Conservation (phyloP, 805 yeast species). For the Metschnikowia gruessii region DNA sequence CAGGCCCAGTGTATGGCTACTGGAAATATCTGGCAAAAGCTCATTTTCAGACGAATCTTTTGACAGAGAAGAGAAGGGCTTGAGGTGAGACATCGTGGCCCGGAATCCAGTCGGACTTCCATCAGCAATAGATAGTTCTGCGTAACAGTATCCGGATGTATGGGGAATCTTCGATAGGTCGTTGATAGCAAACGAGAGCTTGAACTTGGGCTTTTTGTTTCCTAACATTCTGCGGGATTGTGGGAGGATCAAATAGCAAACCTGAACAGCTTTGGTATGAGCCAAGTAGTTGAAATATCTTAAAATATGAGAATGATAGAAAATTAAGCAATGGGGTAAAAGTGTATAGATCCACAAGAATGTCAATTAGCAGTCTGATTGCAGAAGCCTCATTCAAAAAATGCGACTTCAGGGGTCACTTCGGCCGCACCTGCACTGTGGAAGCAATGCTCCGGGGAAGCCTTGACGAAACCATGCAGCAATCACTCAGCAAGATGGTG, state of each 20-base stretch:
- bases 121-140: slow-evolving; percentile 62
- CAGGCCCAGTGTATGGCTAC: background rate
- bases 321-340: too few species aligned
- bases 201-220: slow-evolving; percentile 56
- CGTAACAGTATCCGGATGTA: slow-evolving; percentile 61
- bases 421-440: too few species aligned
- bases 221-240: slow-evolving; percentile 6
- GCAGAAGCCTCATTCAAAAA: too few species aligned
- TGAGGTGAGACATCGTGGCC: slow-evolving; percentile 14
- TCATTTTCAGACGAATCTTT: background rate
- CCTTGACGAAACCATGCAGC: too few species aligned
- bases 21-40: background rate
- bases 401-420: too few species aligned
- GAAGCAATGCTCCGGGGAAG: too few species aligned
- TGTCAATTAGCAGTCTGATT: too few species aligned
- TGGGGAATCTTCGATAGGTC: slow-evolving; percentile 87
- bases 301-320: too few species aligned
- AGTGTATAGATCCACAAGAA: too few species aligned
- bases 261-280: background rate
- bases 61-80: slow-evolving; percentile 15
- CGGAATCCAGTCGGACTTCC: slow-evolving; percentile 24
- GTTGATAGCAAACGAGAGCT: slow-evolving; percentile 53
- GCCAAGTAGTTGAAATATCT: too few species aligned
- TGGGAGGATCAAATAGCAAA: background rate
- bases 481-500: too few species aligned